Base-by-base conservation (phyloP, 768 basidiomycete genomes). In the Infundibulicybe gibba region DNA sequence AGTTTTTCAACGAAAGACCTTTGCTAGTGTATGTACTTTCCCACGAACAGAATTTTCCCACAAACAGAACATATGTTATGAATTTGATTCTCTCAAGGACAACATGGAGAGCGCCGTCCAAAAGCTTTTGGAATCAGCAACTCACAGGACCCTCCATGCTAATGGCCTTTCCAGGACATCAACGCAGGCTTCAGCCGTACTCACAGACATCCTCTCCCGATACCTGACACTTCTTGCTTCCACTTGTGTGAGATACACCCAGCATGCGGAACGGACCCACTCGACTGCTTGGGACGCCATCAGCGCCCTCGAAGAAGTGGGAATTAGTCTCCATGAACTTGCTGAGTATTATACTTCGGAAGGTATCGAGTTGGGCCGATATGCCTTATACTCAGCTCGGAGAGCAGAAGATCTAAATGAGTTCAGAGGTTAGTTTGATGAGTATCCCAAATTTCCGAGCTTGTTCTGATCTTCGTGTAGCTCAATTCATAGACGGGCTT, bases 131-230 rank as follows among this genome's bases (percentile, higher is more conserved):
- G 87, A 89, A 65, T 73, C 83, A 3, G 80, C 77, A 0, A 77
- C 80, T 1, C 74, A 82, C 61, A 78, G 81, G 45, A 85, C 87
- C 14, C 74, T 91, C 13, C 88, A 91, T 52, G 84, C 87, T 0
- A 81, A 90, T 53, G 75, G 75, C 51, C 92, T 93, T 66, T 80
- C 85, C 32, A 77, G 87, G 43, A 77, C 89, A 0, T 92, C 90
- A 2, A 66, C 80, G 1, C 84, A 86, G 57, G 87, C 90, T 3
- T 73, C 82, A 9, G 65, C 77, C 19, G 77, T 85, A 14, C 73
- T 92, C 40, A 85, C 87, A 11, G 88, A 87, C 64, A 71, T 91
- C 51, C 76, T 92, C 53, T 74, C 85, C 32, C 82, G 86, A 46
- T 92, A 91, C 62, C 69, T 91, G 47, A 54, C 76, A 9, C 70